Conservation (phyloP, 805 yeast species). For the Cyberlindnera xylosilytica region DNA sequence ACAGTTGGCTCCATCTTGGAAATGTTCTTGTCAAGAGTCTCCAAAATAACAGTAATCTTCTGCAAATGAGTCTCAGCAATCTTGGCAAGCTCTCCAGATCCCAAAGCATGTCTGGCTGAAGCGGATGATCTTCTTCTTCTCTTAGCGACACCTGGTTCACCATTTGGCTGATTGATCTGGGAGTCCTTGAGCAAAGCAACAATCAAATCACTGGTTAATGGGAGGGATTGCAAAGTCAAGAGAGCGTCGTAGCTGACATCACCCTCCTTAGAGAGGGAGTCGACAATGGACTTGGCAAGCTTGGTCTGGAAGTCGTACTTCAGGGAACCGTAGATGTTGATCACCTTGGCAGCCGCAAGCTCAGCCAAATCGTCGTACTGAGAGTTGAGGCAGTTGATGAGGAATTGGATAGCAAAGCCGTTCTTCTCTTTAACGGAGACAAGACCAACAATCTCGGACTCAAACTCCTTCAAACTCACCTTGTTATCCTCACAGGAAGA, state of each 20-base stretch:
- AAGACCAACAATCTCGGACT: constrained; percentile 52
- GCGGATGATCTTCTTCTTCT: constrained; percentile 84
- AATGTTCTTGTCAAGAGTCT: constrained; percentile 59
- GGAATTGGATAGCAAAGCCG: constrained; percentile 54
- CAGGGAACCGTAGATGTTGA: constrained; percentile 53
- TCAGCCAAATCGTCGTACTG: constrained; percentile 41
- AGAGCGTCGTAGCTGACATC: constrained; percentile 48
- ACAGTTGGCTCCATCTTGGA: constrained; percentile 35
- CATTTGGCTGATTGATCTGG: constrained; percentile 47
- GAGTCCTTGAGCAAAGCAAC: constrained; percentile 56
- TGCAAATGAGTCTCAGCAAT: constrained; percentile 78
- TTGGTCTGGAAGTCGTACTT: constrained; percentile 55
- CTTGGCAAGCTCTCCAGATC: constrained; percentile 61
- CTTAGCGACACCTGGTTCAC: constrained; percentile 50
- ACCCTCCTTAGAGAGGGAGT: constrained; percentile 43
- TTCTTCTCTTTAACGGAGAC: constrained; percentile 62
- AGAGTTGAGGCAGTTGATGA: constrained; percentile 50
- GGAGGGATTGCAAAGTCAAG: constrained; percentile 50
- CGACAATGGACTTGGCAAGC: constrained; percentile 58
- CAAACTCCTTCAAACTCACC: constrained; percentile 52
- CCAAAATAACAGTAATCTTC: constrained; percentile 75
- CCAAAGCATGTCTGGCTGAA: constrained; percentile 70
- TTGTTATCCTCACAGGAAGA: constrained; percentile 44
- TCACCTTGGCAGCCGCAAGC: constrained; percentile 48
- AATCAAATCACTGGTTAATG: constrained; percentile 54